A percentile compares a stretch with the other conserved stretches of the same genome.
Evolutionary conservation across 2,329 filamentous ascomycete species (phyloP).

Genomic region (Magnaporthiopsis incrustans): DNA sequence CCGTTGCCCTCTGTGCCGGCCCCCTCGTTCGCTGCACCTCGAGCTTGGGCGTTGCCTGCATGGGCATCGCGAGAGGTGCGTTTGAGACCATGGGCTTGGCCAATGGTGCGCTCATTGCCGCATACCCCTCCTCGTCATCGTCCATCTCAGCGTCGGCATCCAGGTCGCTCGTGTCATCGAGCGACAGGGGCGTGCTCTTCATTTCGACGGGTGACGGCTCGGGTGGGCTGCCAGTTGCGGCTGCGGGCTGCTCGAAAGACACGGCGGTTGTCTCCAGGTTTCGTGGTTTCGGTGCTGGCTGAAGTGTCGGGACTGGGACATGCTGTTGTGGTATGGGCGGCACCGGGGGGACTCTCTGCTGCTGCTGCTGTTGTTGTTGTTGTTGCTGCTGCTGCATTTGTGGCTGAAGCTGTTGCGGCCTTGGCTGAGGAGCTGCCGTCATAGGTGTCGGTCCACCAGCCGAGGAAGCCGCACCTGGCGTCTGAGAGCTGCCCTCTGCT

Average conservation of each 20-base stretch:
- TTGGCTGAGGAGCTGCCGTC: neutral
- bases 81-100: constrained; percentile 22
- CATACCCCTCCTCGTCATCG: constrained; percentile 44
- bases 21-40: constrained; percentile 27
- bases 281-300: constrained; percentile 12
- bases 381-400: constrained; percentile 1
- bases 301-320: constrained; percentile 2
- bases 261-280: constrained; percentile 11
- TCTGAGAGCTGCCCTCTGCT: neutral
- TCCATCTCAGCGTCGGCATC: constrained; percentile 42
- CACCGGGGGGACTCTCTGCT: neutral
- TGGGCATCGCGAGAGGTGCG: constrained; percentile 17
- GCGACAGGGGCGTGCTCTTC: neutral
- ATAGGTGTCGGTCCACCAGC: neutral
- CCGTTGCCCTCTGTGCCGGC: constrained; percentile 23
- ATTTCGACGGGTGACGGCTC: neutral
- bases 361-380: constrained; percentile 2
- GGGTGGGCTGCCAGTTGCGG: neutral
- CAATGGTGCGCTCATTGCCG: constrained; percentile 37
- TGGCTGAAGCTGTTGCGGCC: neutral
- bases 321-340: neutral
- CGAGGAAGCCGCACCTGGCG: neutral
- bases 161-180: constrained; percentile 16
- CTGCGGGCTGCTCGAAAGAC: neutral
- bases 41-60: constrained; percentile 22